phyloP scores from a whole-genome alignment of 2,329 filamentous ascomycete genomes.

The Talaromyces marneffei region DNA sequence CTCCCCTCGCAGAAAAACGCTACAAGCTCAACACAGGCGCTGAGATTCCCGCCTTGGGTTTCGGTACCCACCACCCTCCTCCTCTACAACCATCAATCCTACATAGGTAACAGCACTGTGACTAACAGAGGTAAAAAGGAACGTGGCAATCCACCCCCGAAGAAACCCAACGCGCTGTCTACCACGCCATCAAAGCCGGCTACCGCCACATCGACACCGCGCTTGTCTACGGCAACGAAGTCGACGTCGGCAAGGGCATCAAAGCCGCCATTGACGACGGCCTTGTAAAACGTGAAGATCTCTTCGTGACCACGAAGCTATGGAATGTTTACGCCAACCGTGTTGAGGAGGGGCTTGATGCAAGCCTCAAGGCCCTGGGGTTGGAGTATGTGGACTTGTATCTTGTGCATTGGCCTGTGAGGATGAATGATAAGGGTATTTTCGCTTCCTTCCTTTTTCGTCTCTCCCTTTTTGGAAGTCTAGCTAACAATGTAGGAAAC shows the following conservation, averaged over 20 bases:
- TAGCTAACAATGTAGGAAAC: constrained; percentile 36
- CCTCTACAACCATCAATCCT: not conserved
- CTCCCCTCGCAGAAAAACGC: constrained; percentile 23
- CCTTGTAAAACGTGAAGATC: constrained; percentile 58
- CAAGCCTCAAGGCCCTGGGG: constrained; percentile 57
- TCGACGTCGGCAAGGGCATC: constrained; percentile 52
- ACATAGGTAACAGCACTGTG: too few species aligned
- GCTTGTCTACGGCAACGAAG: constrained; percentile 21
- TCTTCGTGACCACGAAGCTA: constrained; percentile 63
- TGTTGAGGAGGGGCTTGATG: constrained; percentile 55
- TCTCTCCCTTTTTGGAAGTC: constrained; percentile 36
- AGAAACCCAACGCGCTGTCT: constrained; percentile 44
- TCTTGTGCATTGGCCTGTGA: constrained; percentile 61
- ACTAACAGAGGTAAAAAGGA: not conserved
- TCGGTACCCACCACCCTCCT: constrained; percentile 29
- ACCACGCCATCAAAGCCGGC: constrained; percentile 44
- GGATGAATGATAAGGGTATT: constrained; percentile 45
- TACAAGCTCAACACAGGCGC: constrained; percentile 46
- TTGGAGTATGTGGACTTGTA: constrained; percentile 65
- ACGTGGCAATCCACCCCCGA: constrained; percentile 47
- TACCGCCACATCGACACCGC: constrained; percentile 53
- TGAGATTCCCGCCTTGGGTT: constrained; percentile 45
- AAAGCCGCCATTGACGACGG: constrained; percentile 53
- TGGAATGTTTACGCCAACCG: constrained; percentile 61
- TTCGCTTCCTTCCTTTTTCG: constrained; percentile 38